Conservation (phyloP, 2,329 filamentous ascomycete species). For the Epicoccum sorghinum region DNA sequence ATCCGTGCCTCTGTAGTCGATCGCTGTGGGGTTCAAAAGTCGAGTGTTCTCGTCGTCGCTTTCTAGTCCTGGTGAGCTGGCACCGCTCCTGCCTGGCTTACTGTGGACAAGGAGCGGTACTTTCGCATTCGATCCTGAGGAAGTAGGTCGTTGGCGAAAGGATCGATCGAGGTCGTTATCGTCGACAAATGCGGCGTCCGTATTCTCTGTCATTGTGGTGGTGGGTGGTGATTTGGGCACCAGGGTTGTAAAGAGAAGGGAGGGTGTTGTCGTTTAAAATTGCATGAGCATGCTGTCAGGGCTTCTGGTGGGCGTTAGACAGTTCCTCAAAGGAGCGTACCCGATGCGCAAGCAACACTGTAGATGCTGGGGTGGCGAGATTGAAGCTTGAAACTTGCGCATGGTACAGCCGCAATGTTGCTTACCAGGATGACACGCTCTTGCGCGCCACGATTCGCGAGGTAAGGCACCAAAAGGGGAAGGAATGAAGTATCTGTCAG, state of each 20-base stretch:
- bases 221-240: not conserved
- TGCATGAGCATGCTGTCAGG: conserved; percentile 20
- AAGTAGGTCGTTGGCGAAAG: conserved; percentile 22
- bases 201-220: conserved; percentile 29
- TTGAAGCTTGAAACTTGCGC: conserved; percentile 16
- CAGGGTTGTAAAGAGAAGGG: not conserved
- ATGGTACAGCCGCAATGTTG: conserved; percentile 18
- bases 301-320: not conserved
- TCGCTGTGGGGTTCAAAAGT: conserved; percentile 28
- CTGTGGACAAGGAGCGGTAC: conserved; percentile 14
- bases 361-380: not conserved
- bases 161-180: conserved; percentile 40
- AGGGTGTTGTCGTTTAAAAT: conserved; percentile 12
- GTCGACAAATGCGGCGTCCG: conserved; percentile 36
- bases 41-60: conserved; percentile 36
- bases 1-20: conserved; percentile 20
- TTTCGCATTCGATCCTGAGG: conserved; percentile 19
- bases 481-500: not conserved
- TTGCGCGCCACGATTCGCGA: not conserved
- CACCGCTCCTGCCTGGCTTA: conserved; percentile 21
- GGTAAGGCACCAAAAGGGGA: not conserved
- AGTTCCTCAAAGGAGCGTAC: not conserved
- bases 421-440: conserved; percentile 28
- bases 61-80: conserved; percentile 19
- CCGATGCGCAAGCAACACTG: not conserved